phyloP scores from a whole-genome alignment of 768 basidiomycete genomes.

The Suillus alpinus region DNA sequence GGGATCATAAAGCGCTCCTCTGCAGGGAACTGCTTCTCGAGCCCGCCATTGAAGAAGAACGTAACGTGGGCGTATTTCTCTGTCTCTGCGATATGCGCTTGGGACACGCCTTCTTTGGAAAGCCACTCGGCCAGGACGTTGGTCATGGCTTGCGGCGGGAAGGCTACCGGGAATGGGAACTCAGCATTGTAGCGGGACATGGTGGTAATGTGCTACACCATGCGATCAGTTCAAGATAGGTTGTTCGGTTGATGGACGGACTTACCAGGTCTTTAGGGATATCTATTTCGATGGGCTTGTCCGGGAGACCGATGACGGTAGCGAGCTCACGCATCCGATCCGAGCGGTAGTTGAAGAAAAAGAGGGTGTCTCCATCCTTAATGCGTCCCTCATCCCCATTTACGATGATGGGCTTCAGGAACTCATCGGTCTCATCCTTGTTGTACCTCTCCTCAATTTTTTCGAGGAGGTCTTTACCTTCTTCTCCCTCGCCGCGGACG shows the following conservation, averaged over 20 bases:
- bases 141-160: slow-evolving; percentile 92
- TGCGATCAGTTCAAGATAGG: background rate
- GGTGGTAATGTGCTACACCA: slow-evolving; percentile 72
- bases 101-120: slow-evolving; percentile 71
- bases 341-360: slow-evolving; percentile 97
- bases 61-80: slow-evolving; percentile 98
- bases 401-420: slow-evolving; percentile 91
- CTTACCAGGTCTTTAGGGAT: slow-evolving; percentile 79
- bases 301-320: slow-evolving; percentile 74
- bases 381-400: slow-evolving; percentile 77
- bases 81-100: slow-evolving; percentile 95
- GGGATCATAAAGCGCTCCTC: slow-evolving; percentile 88
- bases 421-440: slow-evolving; percentile 90
- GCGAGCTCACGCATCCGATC: slow-evolving; percentile 93
- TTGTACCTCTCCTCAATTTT: slow-evolving; percentile 73
- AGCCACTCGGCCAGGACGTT: slow-evolving; percentile 96
- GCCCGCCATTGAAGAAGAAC: slow-evolving; percentile 97
- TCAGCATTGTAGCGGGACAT: slow-evolving; percentile 94
- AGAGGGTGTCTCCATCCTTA: slow-evolving; percentile 85
- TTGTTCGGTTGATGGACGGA: background rate
- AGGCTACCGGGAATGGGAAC: slow-evolving; percentile 86
- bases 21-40: slow-evolving; percentile 83
- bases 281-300: slow-evolving; percentile 81
- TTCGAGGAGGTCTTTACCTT: slow-evolving; percentile 55
- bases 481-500: slow-evolving; percentile 64